Conservation (phyloP, 176 grass and related monocot species). For the Aegilops sharonensis region DNA sequence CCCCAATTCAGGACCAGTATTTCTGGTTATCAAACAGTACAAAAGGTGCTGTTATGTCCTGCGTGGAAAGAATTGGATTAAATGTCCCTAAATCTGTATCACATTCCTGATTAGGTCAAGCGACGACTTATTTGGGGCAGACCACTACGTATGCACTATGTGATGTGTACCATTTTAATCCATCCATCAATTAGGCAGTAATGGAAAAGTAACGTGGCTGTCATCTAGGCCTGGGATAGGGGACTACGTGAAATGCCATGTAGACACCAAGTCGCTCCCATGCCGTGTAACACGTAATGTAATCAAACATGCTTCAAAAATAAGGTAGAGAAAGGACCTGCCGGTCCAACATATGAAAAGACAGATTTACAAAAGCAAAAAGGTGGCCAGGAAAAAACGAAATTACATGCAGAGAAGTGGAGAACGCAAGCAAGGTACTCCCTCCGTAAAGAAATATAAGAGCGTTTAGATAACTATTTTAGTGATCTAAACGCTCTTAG, state of each 20-base stretch:
- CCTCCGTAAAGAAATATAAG: too few species aligned
- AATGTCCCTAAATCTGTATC: neutral
- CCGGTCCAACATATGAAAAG: neutral
- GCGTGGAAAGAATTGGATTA: neutral
- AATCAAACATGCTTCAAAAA: constrained; percentile 3
- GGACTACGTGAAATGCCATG: neutral
- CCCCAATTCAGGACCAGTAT: neutral
- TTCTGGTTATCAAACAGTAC: neutral
- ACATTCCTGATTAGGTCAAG: neutral
- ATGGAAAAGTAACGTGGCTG: neutral
- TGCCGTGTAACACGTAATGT: neutral
- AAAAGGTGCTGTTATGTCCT: neutral
- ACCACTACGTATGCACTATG: neutral
- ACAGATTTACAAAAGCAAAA: neutral
- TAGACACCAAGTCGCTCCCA: neutral
- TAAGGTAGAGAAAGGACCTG: neutral
- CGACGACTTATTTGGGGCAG: neutral
- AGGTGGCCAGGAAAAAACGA: neutral
- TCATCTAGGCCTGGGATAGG: neutral
- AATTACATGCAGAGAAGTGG: neutral
- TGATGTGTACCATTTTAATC: neutral
- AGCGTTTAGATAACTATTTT: too few species aligned
- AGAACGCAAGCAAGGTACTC: neutral
- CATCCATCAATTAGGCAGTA: neutral
- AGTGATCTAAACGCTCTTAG: too few species aligned